Evolutionary conservation across 805 yeast genomes (phyloP).

Genomic region (Alloascoidea hylecoeti): DNA sequence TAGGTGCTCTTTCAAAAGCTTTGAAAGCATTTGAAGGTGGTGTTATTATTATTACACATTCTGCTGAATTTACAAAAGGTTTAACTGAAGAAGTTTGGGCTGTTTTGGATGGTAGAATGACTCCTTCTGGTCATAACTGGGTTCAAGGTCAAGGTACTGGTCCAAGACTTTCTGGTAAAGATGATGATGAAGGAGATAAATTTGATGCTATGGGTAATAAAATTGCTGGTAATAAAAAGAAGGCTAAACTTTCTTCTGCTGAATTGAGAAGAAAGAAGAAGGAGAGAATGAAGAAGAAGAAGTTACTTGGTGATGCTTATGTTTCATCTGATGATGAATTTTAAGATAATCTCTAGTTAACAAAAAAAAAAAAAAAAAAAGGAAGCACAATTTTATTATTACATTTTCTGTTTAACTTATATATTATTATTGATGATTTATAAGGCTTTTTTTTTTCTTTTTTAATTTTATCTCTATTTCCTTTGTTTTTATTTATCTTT

Average conservation of each 20-base stretch:
- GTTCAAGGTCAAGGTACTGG: conserved; percentile 99
- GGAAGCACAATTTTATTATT: too few species aligned
- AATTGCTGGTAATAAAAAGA: conserved; percentile 93
- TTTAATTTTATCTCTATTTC: too few species aligned
- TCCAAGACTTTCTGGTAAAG: conserved; percentile 98
- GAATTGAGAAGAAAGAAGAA: conserved; percentile 99
- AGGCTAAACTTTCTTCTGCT: conserved; percentile 94
- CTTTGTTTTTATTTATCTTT: too few species aligned
- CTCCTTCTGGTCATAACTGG: conserved; percentile 99
- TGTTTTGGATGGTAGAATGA: conserved; percentile 94
- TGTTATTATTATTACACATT: conserved; percentile 98
- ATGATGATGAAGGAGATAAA: conserved; percentile 88
- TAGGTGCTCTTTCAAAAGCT: conserved; percentile 99
- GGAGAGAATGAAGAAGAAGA: conserved; percentile 99
- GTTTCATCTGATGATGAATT: conserved; percentile 93
- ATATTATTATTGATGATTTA: too few species aligned
- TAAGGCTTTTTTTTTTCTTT: too few species aligned
- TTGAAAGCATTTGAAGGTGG: conserved; percentile 99
- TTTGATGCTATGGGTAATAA: conserved; percentile 99
- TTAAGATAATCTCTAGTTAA: conserved; percentile 20
- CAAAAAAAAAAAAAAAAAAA: background rate
- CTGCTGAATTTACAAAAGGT: conserved; percentile 99
- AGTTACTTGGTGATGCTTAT: conserved; percentile 98
- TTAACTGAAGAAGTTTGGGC: conserved; percentile 99
- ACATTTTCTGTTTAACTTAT: too few species aligned